Conservation (phyloP, 2,329 filamentous ascomycete genomes). For the Volutella citrinella region DNA sequence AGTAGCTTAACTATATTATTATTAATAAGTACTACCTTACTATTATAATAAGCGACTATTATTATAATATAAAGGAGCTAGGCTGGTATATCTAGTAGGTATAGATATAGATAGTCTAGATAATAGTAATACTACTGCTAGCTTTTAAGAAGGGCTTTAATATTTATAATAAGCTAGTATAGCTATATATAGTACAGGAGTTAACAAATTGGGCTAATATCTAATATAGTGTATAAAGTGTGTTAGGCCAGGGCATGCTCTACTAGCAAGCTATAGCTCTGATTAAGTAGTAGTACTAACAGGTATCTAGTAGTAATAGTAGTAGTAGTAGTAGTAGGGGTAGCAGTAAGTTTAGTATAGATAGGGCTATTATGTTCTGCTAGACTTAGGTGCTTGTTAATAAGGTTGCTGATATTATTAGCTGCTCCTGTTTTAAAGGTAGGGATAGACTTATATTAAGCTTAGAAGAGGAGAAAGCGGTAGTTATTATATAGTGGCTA, state of each 20-base stretch:
- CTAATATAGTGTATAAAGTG: conserved; percentile 1
- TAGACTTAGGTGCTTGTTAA: conserved; percentile 2
- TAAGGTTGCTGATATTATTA: conserved; percentile 1
- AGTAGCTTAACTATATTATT: conserved; percentile 2
- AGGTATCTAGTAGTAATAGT: neutral
- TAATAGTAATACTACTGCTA: conserved; percentile 3
- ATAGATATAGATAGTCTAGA: conserved; percentile 3
- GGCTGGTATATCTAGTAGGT: conserved; percentile 5
- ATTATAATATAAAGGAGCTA: conserved; percentile 1
- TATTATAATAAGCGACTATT: neutral
- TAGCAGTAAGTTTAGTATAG: neutral
- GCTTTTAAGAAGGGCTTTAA: conserved; percentile 2
- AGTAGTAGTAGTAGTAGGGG: too few relatives aligned
- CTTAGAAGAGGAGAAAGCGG: conserved; percentile 2
- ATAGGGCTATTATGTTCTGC: conserved; percentile 5
- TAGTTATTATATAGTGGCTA: conserved; percentile 3
- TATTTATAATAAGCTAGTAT: conserved; percentile 3
- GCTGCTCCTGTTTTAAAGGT: conserved; percentile 2
- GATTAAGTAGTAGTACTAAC: neutral
- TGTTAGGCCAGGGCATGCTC: neutral
- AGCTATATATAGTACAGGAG: conserved; percentile 5
- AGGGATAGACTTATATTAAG: too few relatives aligned
- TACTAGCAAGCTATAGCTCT: neutral
- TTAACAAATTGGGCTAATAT: conserved; percentile 7
- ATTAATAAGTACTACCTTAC: conserved; percentile 3